Evolutionary conservation across 306 rosid genomes (phyloP).

Genomic region (Cucurbita ficifolia): DNA sequence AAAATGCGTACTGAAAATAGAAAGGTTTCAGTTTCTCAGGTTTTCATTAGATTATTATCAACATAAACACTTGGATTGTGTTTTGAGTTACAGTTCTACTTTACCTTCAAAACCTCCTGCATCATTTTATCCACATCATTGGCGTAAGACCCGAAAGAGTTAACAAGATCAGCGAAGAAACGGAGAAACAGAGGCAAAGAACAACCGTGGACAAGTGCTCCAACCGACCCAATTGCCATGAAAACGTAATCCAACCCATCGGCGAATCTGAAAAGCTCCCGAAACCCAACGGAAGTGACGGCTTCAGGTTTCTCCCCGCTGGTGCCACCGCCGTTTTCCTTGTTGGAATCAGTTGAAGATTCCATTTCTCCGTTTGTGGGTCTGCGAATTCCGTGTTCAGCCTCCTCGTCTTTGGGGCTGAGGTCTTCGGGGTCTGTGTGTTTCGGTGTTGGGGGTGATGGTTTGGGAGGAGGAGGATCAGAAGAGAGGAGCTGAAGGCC

Average conservation of each 20-base stretch:
- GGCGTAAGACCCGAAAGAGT: slow-evolving; percentile 87
- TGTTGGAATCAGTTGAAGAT: slow-evolving; percentile 18
- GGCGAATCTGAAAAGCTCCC: slow-evolving; percentile 73
- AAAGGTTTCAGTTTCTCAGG: slow-evolving; percentile 9
- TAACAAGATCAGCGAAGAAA: slow-evolving; percentile 94
- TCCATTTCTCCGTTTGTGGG: slow-evolving; percentile 30
- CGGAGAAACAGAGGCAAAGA: slow-evolving; percentile 85
- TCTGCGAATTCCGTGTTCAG: slow-evolving; percentile 8
- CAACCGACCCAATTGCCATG: slow-evolving; percentile 71
- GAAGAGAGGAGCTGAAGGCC: slow-evolving; percentile 61
- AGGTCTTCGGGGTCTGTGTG: neutral
- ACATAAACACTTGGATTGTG: neutral
- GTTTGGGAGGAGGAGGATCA: slow-evolving; percentile 15
- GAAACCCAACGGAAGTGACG: slow-evolving; percentile 42
- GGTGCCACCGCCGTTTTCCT: slow-evolving; percentile 15
- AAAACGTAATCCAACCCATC: slow-evolving; percentile 77
- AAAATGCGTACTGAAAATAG: slow-evolving; percentile 74
- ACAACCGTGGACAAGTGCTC: slow-evolving; percentile 91
- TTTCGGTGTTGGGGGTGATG: slow-evolving; percentile 6
- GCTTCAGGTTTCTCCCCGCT: slow-evolving; percentile 40
- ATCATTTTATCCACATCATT: slow-evolving; percentile 71
- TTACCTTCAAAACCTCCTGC: slow-evolving; percentile 80
- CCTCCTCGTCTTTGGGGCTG: slow-evolving; percentile 1
- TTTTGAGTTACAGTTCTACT: neutral
- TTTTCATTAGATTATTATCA: neutral